Evolutionary conservation across 140 eudicot genomes (phyloP).

Genomic region (Cichorium intybus): DNA sequence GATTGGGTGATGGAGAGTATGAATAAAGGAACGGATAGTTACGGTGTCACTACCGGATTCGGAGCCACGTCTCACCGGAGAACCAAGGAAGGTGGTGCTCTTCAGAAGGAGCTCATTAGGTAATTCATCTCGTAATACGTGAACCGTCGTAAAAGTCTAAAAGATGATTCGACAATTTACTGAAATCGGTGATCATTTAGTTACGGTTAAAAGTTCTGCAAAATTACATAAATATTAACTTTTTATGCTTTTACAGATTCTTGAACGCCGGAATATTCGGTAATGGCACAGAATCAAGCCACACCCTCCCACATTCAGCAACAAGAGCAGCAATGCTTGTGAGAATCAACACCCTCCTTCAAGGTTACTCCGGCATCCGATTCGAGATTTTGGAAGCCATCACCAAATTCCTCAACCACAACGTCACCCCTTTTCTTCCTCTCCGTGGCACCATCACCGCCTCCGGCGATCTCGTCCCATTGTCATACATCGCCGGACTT

Average conservation of each 20-base stretch:
- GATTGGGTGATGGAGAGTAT: conserved; percentile 77
- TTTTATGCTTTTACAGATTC: conserved; percentile 41
- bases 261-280: conserved; percentile 94
- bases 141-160: not conserved
- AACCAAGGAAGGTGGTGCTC: conserved; percentile 70
- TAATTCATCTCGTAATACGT: not conserved
- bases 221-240: not conserved
- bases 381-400: conserved; percentile 84
- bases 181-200: not conserved
- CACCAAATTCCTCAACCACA: conserved; percentile 62
- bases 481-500: conserved; percentile 94
- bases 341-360: conserved; percentile 89
- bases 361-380: conserved; percentile 89
- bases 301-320: conserved; percentile 74
- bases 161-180: not conserved
- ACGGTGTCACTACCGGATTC: conserved; percentile 71
- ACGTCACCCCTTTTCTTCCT: conserved; percentile 76
- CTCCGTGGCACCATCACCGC: conserved; percentile 93
- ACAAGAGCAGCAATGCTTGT: conserved; percentile 93
- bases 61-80: conserved; percentile 75
- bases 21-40: conserved; percentile 64
- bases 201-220: not conserved
- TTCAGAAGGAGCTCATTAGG: conserved; percentile 84
- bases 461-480: conserved; percentile 88
- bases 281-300: conserved; percentile 55